Conservation (phyloP, 2,329 filamentous ascomycete genomes). For the Coniochaeta sp. region DNA sequence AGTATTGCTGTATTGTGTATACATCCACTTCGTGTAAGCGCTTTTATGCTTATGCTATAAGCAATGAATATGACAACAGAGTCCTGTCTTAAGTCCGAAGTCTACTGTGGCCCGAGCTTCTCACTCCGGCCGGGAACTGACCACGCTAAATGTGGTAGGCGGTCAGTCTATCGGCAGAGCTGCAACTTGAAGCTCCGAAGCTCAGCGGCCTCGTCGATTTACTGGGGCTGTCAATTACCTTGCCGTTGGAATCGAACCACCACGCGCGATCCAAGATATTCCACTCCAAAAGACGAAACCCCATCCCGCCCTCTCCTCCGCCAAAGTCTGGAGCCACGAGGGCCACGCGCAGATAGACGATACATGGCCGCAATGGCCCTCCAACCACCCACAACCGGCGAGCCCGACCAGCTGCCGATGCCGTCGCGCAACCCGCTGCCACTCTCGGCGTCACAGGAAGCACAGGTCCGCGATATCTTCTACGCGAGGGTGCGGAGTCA, state of each 20-base stretch:
- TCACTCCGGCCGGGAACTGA: background rate
- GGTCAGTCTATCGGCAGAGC: background rate
- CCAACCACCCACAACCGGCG: conserved; percentile 24
- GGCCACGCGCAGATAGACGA: too few relatives aligned
- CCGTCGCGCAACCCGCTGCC: conserved; percentile 73
- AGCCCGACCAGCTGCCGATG: conserved; percentile 27
- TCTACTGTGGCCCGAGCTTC: background rate
- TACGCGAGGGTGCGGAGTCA: conserved; percentile 68
- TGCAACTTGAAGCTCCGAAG: background rate
- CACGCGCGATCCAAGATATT: too few relatives aligned
- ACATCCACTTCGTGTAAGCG: background rate
- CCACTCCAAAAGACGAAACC: background rate
- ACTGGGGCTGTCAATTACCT: too few relatives aligned
- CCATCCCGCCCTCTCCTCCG: too few relatives aligned
- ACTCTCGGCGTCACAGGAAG: conserved; percentile 72
- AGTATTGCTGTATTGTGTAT: background rate
- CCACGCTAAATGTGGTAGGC: background rate
- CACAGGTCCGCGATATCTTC: conserved; percentile 73
- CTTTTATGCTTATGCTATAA: too few relatives aligned
- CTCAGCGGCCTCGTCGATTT: too few relatives aligned
- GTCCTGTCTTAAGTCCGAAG: background rate
- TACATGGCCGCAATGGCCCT: conserved; percentile 32
- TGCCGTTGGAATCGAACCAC: too few relatives aligned
- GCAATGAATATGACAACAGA: too few relatives aligned
- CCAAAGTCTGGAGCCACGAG: too few relatives aligned